Base-by-base conservation (phyloP, 1,139 yeast genomes). In the Geotrichum bryndzae region DNA sequence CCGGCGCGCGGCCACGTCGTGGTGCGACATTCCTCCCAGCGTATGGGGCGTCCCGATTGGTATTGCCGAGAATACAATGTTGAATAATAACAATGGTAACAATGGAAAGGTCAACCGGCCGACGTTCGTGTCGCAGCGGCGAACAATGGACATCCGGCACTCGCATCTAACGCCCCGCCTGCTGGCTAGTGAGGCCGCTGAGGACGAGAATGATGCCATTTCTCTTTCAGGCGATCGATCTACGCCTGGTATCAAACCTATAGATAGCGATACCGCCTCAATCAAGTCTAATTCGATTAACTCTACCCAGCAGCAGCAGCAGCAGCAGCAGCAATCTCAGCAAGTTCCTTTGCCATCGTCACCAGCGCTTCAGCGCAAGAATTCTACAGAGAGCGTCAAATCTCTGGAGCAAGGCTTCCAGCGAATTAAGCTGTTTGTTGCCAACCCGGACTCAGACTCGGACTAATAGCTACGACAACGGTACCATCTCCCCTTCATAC, bases 181-280 rank as follows among this genome's bases (percentile, higher is more conserved):
- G 72, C 77, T 88, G 64, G 94, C 94, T 1, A 84, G 88, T 18
- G 96, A 88, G 72, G 86, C 88, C 45, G 94, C 86, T 65, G 91
- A 87, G 63, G 83, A 56, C n/a, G 64, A 56, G 11, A 41, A 8
- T n/a, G 48, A 41, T 18, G 48, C 8, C 48, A 15, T 41, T n/a
- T 41, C 48, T 41, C n/a, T 41, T n/a, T 5, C n/a, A 4, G 48
- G 48, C 48, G 48, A 41, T 6, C 18, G 48, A 41, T 41, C 48
- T 2, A 41, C 48, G 48, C 52, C 25, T 60, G 66, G 35, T 55
- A 46, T 13, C 60, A 64, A 45, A 58, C 65, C 18, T 61, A 67
- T 11, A 56, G 53, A 22, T 13, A 48, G 53, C n/a, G 29, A 29
- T n/a, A 45, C 33, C 10, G 58, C 71, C 84, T 64, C 90, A 85